Evolutionary conservation across 2,329 filamentous ascomycete species (phyloP), one percentile per base, ranked within the genome.

Genomic region (Alternaria longipes): DNA sequence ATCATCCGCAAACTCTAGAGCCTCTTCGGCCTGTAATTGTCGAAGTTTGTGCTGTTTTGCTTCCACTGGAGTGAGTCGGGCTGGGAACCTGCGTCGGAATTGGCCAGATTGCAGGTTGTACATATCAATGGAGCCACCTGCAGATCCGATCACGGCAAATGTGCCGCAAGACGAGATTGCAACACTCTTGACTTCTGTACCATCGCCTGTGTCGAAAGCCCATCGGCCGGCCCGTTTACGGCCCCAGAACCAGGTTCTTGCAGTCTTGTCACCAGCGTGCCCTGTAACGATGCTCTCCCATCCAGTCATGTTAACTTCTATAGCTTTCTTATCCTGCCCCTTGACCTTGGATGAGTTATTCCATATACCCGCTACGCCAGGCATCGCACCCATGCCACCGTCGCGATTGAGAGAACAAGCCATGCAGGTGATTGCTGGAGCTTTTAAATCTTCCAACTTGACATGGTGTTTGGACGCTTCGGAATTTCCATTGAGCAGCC

Each of bases 231-330:
- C 94, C 71, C 91, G 89, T 80, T 96, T 97, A 58, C 93, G 90
- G 6, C 94, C 95, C 94, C 95, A 98, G 80, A 97, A 97, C 95
- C 95, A 99, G 1, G 95, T 98, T 54, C 95, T 88, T 18, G 93
- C 95, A 74, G 87, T 91, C 45, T 89, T 86, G 73, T 98, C 94
- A 53, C 90, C 88, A 73, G 90, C 90, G 76, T 99, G 96, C 9
- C 93, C 94, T 4, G 95, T 99, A 2, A 99, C 88, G 7, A 99
- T 89, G 74, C 94, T 97, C 79, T 99, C 96, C 95, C 95, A 99
- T 1, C 95, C 95, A 3, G 94, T 97, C 82, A 89, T 89, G 49
- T 89, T 86, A 70, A 89, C 91, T 58, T 89, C 84, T 68, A 93
- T 89, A 3, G 91, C 89, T 78, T 93, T 90, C 78, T 93, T 90